Percentiles rank a stretch among this genome's conserved stretches.
phyloP scores from a whole-genome alignment of 176 grass and related monocot species.

The Phyllostachys edulis region DNA sequence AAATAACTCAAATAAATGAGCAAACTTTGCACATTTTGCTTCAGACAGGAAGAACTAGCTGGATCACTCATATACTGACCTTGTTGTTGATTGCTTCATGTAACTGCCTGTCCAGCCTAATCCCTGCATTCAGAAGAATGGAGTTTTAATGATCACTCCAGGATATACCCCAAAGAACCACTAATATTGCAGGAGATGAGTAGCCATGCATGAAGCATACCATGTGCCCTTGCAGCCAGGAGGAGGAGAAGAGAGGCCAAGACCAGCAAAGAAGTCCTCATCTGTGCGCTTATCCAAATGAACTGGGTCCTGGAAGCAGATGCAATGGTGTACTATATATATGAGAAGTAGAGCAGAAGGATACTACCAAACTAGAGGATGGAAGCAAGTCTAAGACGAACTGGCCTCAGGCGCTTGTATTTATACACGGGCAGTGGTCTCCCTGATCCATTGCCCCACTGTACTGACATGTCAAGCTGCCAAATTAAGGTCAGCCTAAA shows the following conservation, averaged over 20 bases:
- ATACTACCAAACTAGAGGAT: constrained; percentile 11
- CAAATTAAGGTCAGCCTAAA: constrained; percentile 27
- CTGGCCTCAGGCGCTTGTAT: constrained; percentile 30
- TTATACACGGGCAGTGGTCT: constrained; percentile 42
- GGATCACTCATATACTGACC: constrained; percentile 22
- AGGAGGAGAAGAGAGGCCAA: constrained; percentile 54
- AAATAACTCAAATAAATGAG: neutral
- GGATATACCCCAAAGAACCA: neutral
- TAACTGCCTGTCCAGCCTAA: constrained; percentile 48
- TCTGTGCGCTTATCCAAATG: constrained; percentile 34
- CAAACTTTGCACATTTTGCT: neutral
- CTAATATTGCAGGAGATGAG: neutral
- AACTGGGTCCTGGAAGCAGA: neutral
- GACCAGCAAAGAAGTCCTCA: constrained; percentile 51
- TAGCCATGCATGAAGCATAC: constrained; percentile 42
- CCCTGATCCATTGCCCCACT: constrained; percentile 5
- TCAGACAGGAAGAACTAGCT: neutral
- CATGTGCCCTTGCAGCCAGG: constrained; percentile 49
- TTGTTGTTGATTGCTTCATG: constrained; percentile 30
- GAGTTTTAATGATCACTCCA: neutral
- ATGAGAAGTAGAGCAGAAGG: constrained; percentile 16
- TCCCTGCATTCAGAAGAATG: constrained; percentile 43
- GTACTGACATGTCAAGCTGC: constrained; percentile 45
- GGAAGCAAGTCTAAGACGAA: constrained; percentile 24
- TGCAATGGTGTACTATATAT: constrained; percentile 21